phyloP scores from a whole-genome alignment of 106 monocot species.

The Allium sativum region DNA sequence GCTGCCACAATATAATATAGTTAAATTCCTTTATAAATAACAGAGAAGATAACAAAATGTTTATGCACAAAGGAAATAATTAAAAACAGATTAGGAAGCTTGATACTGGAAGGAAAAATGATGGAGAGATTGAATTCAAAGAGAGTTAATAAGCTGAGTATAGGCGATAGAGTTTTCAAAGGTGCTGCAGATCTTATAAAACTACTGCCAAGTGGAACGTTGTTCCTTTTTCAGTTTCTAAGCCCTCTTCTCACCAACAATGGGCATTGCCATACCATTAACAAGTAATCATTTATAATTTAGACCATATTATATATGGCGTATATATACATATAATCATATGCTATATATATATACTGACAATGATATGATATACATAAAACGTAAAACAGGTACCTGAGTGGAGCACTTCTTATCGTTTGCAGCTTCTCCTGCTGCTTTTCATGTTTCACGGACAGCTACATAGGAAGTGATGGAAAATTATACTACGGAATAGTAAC shows the following conservation, averaged over 20 bases:
- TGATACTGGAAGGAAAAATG: not conserved
- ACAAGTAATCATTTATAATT: conserved; percentile 6
- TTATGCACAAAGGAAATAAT: not conserved
- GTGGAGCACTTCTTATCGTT: conserved; percentile 19
- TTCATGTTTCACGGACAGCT: conserved; percentile 71
- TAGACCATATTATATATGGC: too few relatives aligned
- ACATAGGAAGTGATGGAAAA: conserved; percentile 35
- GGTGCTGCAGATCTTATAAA: conserved; percentile 50
- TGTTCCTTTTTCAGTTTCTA: conserved; percentile 56
- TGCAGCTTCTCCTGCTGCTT: conserved; percentile 44
- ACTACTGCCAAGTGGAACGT: conserved; percentile 60
- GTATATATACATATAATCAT: too few relatives aligned
- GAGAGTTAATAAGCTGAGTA: not conserved
- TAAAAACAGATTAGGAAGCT: not conserved
- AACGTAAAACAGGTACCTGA: conserved; percentile 14
- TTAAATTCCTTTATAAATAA: not conserved
- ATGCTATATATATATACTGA: not conserved
- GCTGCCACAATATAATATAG: not conserved
- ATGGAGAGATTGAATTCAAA: not conserved
- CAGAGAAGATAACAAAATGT: not conserved
- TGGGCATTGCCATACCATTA: conserved; percentile 30
- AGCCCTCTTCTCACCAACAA: conserved; percentile 45
- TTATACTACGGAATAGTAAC: conserved; percentile 58
- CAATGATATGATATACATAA: too few relatives aligned
- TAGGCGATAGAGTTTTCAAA: conserved; percentile 23